Evolutionary conservation across 257 asterid genomes (phyloP), one percentile per base, ranked within the genome.

Genomic region (Capsicum pubescens): DNA sequence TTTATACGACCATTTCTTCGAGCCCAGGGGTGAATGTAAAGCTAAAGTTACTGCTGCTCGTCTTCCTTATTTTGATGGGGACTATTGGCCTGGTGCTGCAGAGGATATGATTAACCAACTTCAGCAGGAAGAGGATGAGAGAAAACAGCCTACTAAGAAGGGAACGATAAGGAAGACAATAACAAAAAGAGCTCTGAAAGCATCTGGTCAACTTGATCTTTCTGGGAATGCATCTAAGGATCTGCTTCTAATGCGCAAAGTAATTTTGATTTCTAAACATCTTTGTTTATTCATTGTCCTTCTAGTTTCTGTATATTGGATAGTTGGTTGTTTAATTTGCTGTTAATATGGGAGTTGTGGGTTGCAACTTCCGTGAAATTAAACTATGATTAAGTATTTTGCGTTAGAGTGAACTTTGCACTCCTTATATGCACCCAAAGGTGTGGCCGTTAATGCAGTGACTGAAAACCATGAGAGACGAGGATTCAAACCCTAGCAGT

Each of bases 1-100:
- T 90, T 87, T 97, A 86, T 93, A 93, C 52, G 98, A 95, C 57
- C 98, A 95, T 88, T 93, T 97, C 90, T 95, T 97, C 88, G 88
- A 89, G 71, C 86, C 95, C 69, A 84, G 89, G 9, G 99, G 98
- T 57, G 99, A 95, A 87, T 90, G 96, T 87, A 97, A 90, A 87
- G 97, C 99, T 67, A 97, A 93, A 91, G 97, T 95, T 68, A 95
- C 99, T 82, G 99, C 98, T 67, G 89, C 97, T 69, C 96, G 98
- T 82, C 89, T 97, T 87, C 99, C 99, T 46, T 95, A 97, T 84
- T 97, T 97, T 83, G 99, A 97, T 87, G 99, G 99, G 84, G 99
- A 97, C 87, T 95, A 97, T 87, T 97, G 99, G 99, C 99, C 99
- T 81, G 99, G 99, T 83, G 98, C 99, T 83, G 99, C 99, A 0